Base-by-base conservation (phyloP, 2,329 filamentous ascomycete species). In the Gnomoniopsis sp. region DNA sequence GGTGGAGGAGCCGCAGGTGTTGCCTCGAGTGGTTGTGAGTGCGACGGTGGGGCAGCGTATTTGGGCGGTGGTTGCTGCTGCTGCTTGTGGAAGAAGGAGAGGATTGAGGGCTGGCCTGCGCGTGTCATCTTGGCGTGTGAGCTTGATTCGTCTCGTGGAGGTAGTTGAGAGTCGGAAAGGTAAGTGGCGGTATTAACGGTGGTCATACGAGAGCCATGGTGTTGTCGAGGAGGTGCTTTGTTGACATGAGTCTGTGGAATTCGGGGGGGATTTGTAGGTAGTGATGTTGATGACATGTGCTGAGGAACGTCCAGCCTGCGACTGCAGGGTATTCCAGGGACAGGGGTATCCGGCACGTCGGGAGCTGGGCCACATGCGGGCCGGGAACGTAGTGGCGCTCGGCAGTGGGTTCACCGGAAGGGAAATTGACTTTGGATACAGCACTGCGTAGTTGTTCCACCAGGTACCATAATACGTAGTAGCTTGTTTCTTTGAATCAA, bases 41-140 rank as follows among this genome's bases (percentile, higher is more conserved):
- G 63, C 52, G 70, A 65, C 55, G 74, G 74, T 61, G 76, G 74
- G 59, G 73, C 62, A 65, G 76, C 68, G 64, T 81, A 80, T 58
- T 75, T 73, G 47, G 78, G 77, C 57, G 75, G 68, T 49, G 75
- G 26, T 8, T 30, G 26, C 26, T 30, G 68, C 64, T 72, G 74
- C 55, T 52, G 53, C 48, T 62, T 60, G 33, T 78, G 76, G 70
- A 88, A 87, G 74, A 88, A 88, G 55, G 82, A 86, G 55, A 80
- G 81, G 65, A 88, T 87, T 49, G 84, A 86, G 43, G 79, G 72
- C 67, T 75, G 71, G 26, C 50, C 49, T 44, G 71, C 65, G 51
- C 71, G 69, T 60, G 73, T 70, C 74, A 76, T 75, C 1, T 38
- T 38, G 19, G 12, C 6, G 30, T 22, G 3, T 51, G 49, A 51